Percentiles rank a stretch among this genome's conserved stretches.
Evolutionary conservation across 345 rosid species (phyloP).

Genomic region (Pugionium cornutum): DNA sequence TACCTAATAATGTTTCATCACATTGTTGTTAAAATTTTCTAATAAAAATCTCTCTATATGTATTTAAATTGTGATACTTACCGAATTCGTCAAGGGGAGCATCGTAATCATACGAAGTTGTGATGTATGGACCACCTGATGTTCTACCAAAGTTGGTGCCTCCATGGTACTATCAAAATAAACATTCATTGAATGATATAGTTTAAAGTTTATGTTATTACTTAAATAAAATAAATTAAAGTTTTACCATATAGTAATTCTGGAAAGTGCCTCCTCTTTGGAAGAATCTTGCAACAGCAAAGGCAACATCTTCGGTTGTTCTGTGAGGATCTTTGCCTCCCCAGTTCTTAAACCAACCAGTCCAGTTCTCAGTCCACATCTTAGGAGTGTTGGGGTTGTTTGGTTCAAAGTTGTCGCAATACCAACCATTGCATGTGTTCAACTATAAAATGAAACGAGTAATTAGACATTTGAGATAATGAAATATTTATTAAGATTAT

Average conservation of each 20-base stretch:
- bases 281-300: conserved; percentile 57
- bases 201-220: too few relatives aligned
- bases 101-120: conserved; percentile 61
- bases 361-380: conserved; percentile 74
- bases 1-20: conserved; percentile 41
- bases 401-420: conserved; percentile 50
- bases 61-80: conserved; percentile 12
- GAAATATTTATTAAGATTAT: too few relatives aligned
- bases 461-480: too few relatives aligned
- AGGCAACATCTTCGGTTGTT: conserved; percentile 63
- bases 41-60: too few relatives aligned
- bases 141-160: conserved; percentile 69
- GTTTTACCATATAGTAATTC: conserved; percentile 64
- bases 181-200: background rate
- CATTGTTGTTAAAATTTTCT: background rate
- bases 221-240: too few relatives aligned
- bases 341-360: conserved; percentile 65
- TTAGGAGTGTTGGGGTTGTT: conserved; percentile 49
- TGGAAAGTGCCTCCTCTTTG: conserved; percentile 57
- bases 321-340: conserved; percentile 53
- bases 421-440: conserved; percentile 57
- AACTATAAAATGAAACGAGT: conserved; percentile 36
- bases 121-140: conserved; percentile 66
- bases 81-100: conserved; percentile 67
- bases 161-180: conserved; percentile 56